A percentile compares a stretch with the other conserved stretches of the same genome.
Conservation (phyloP, 1,284 basidiomycete species). For the Cutaneotrichosporon curvatum region DNA sequence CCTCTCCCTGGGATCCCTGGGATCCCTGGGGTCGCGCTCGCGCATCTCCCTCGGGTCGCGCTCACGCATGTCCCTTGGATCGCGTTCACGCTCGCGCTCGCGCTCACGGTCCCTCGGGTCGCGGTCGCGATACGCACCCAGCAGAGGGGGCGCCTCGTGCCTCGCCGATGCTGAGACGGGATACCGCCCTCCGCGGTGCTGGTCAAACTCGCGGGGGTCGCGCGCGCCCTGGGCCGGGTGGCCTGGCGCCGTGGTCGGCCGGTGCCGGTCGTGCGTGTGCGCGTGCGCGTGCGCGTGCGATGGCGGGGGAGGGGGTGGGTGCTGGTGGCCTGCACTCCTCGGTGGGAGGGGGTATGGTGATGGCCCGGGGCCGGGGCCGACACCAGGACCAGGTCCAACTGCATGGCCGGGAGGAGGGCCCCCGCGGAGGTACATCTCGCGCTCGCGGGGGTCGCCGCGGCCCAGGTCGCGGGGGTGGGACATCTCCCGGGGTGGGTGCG, state of each 20-base stretch:
- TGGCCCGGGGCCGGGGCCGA: too few relatives aligned
- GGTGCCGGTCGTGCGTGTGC: too few relatives aligned
- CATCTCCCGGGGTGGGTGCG: neutral
- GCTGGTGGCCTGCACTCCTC: neutral
- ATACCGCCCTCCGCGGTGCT: too few relatives aligned
- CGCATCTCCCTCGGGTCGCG: neutral
- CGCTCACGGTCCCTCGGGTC: constrained; percentile 6
- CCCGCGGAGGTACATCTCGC: neutral
- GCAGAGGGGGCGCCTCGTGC: constrained; percentile 10
- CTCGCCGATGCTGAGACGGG: too few relatives aligned
- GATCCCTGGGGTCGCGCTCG: constrained; percentile 1
- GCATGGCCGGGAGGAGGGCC: too few relatives aligned
- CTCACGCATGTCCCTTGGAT: constrained; percentile 3
- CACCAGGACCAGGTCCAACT: too few relatives aligned
- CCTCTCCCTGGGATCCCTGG: too few relatives aligned
- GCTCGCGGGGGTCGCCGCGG: constrained; percentile 5
- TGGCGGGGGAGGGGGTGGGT: neutral
- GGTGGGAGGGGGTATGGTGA: neutral
- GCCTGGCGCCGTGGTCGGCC: too few relatives aligned
- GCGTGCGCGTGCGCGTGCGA: neutral
- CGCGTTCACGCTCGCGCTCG: neutral
- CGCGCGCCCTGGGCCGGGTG: too few relatives aligned
- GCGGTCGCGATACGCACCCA: constrained; percentile 11
- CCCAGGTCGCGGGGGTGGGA: neutral
- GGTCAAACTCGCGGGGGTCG: neutral